Evolutionary conservation across 169 alveolate genomes (phyloP).

Genomic region (Ichthyophthirius multifiliis): DNA sequence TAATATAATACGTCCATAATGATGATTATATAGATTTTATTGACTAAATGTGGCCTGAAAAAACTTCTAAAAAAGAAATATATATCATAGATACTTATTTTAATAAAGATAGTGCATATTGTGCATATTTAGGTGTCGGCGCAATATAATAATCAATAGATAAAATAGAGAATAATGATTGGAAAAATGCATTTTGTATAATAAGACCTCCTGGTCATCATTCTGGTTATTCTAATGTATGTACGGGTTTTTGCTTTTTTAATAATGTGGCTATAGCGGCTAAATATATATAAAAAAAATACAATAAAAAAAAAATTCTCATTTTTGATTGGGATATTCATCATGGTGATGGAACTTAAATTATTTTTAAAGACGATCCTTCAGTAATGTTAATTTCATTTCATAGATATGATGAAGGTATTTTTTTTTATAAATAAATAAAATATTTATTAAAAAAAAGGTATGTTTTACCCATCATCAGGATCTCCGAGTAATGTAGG

Average conservation of each 20-base stretch:
- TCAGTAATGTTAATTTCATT: constrained; percentile 67
- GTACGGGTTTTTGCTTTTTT: constrained; percentile 75
- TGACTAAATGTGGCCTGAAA: constrained; percentile 18
- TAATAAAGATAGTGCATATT: neutral
- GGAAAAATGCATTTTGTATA: neutral
- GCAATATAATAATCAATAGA: neutral
- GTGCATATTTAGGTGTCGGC: neutral
- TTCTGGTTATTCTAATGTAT: constrained; percentile 17
- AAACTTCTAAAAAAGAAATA: neutral
- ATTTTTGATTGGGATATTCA: constrained; percentile 90
- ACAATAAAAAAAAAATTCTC: constrained; percentile 64
- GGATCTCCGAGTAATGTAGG: constrained; percentile 51
- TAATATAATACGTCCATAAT: neutral
- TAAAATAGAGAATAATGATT: neutral
- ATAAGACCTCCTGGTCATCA: constrained; percentile 47
- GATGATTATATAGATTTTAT: neutral
- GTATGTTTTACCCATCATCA: constrained; percentile 53
- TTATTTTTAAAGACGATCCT: constrained; percentile 70
- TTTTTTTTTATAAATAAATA: too few species aligned
- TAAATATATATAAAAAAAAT: constrained; percentile 54
- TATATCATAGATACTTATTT: neutral
- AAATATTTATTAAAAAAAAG: neutral
- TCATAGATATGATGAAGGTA: constrained; percentile 84
- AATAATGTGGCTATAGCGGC: constrained; percentile 84
- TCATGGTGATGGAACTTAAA: constrained; percentile 88